Evolutionary conservation across 2,329 filamentous ascomycete species (phyloP), one percentile per base, ranked within the genome.

Genomic region (Aspergillus awamori): DNA sequence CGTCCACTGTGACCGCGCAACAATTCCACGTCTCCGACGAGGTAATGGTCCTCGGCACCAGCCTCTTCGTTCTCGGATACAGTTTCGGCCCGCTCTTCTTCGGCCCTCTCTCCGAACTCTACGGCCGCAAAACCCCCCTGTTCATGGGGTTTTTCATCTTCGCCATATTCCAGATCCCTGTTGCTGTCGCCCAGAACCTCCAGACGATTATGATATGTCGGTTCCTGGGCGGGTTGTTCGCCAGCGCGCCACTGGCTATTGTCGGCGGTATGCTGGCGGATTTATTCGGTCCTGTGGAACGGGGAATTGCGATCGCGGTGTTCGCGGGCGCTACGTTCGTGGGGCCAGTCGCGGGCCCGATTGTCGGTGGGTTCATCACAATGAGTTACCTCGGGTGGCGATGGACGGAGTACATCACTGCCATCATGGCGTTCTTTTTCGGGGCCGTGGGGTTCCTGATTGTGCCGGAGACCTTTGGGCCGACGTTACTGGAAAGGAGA

Each of bases 351-450:
- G 66, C 79, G 0, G 82, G 80, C 0, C 81, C 83, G 1, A 80
- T 86, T 56, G 68, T 82, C 3, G 82, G 82, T 11, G 80, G 79
- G 0, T 85, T 84, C 61, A 78, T 84, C 24, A 80, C 79, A 1
- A 73, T 82, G 49, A 80, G 76, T 17, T 63, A 80, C 61, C 78
- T 86, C 0, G 83, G 83, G 28, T 87, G 85, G 84, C 76, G 84
- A 39, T 87, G 84, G 84, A 86, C 82, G 0, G 79, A 79, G 6
- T 88, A 83, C 78, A 77, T 86, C 45, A 85, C 83, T 0, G 67
- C 83, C 26, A 85, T 87, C 55, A 75, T 83, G 63, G 74, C 75
- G 0, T 69, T 68, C 2, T 69, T 77, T 41, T 79, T 84, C 61
- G 78, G 76, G 2, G 52, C 76, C 2, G 53, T 84, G 15, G 79